Base-by-base conservation (phyloP, 768 basidiomycete species). In the Pilatotrama ljubarskyi region DNA sequence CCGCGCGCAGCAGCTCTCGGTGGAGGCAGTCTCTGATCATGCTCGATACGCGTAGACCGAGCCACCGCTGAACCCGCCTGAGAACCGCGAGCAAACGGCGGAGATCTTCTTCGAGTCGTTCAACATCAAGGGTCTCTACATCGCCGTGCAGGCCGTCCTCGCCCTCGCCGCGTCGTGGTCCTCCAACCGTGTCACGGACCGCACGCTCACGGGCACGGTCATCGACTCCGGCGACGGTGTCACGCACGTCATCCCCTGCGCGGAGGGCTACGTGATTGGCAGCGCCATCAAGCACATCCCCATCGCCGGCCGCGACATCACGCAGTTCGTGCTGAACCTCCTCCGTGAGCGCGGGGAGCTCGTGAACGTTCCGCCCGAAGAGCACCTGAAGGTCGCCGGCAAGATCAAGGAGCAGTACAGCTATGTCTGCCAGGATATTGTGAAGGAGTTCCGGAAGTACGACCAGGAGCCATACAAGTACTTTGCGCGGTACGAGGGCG, bases 31-130 rank as follows among this genome's bases (percentile, higher is more conserved):
- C 36, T 61, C 59, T 55, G 46, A 61, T 51, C 35, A 6, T 29
- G 36, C 36, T 9, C 40, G 48, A 55, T 53, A 20, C 51, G 13
- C 62, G 47, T 63, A 98, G 96, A 99, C 97, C n/a, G 97, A 99
- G 71, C 97, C 97, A 4, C 96, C 97, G 22, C 86, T 99, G 57
- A 98, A 99, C 72, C 85, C 96, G 0, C 97, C 97, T 1, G 97
- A 99, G 79, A 99, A 98, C 78, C 83, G 97, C 68, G 97, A 99
- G 75, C 96, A 96, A 74, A 98, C 96, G 0, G 97, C 97, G 18
- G 96, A 98, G 73, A 98, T 98, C 78, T 98, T 99, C 84, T 99
- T 98, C 74, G 97, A 99, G 77, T 96, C 94, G 0, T 99, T 99
- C 86, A 98, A 98, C 76, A 95, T 98, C 78, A 91, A 95, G 72